phyloP scores from a whole-genome alignment of 441 rosid species.

The Croton laevigatus region DNA sequence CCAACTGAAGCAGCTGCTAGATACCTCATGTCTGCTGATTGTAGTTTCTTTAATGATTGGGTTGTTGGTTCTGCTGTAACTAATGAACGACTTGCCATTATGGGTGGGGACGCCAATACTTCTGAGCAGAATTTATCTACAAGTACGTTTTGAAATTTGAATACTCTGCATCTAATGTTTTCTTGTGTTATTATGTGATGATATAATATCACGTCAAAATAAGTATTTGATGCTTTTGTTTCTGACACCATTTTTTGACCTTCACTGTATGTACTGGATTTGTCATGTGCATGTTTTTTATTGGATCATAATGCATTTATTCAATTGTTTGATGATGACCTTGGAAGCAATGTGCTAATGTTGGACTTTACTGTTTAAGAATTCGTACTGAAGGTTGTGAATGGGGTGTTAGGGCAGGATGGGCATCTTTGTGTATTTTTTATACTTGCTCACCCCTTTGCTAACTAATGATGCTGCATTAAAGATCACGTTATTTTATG shows the following conservation, averaged over 20 bases:
- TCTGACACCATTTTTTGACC: neutral
- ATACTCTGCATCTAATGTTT: slow-evolving; percentile 12
- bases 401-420: neutral
- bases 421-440: neutral
- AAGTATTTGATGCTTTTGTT: neutral
- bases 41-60: slow-evolving; percentile 91
- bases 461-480: slow-evolving; percentile 1
- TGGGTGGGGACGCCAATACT: slow-evolving; percentile 27
- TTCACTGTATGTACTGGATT: neutral
- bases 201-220: slow-evolving; percentile 17
- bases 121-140: slow-evolving; percentile 37
- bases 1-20: slow-evolving; percentile 83
- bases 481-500: neutral
- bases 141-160: slow-evolving; percentile 42
- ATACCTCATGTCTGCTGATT: slow-evolving; percentile 90
- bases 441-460: neutral
- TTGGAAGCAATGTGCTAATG: slow-evolving; percentile 4
- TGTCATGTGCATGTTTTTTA: neutral
- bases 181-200: slow-evolving; percentile 10
- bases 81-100: slow-evolving; percentile 26
- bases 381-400: neutral
- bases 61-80: slow-evolving; percentile 53
- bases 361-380: neutral
- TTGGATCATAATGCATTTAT: slow-evolving; percentile 10
- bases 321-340: slow-evolving; percentile 2